These are phyloP conservation scores for Fomitopsis schrenkii DNA, from an alignment of 1,284 basidiomycete species.

Conservation along the genomic window DNA sequence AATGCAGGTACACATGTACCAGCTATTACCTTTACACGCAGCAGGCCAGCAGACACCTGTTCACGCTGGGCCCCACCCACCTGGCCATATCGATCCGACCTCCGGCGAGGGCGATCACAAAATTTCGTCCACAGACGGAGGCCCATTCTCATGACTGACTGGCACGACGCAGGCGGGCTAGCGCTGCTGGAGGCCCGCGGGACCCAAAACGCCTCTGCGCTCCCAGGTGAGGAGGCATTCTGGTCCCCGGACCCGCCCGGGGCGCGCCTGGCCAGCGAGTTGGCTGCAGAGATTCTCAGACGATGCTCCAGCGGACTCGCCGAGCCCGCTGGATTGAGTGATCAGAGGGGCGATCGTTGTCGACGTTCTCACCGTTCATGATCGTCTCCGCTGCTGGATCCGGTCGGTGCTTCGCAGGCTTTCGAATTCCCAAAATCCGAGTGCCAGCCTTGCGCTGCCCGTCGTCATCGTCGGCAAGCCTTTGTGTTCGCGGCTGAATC, in stretches of 20 bases:
- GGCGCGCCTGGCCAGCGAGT: not conserved
- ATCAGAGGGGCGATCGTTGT: not conserved
- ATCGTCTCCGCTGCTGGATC: conserved; percentile 4
- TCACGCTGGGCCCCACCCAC: not conserved
- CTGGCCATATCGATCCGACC: conserved; percentile 1
- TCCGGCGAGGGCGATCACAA: not conserved
- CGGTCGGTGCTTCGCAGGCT: not conserved
- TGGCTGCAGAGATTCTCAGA: not conserved
- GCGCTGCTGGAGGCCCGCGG: not conserved
- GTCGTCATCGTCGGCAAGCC: not conserved
- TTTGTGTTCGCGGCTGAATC: not conserved
- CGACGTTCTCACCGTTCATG: conserved; percentile 8
- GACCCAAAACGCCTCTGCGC: not conserved
- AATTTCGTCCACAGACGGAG: not conserved
- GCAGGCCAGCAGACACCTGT: not conserved
- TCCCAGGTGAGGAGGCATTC: not conserved
- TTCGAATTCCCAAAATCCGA: not conserved
- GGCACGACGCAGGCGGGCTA: not conserved
- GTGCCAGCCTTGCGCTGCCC: not conserved
- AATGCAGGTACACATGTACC: not conserved
- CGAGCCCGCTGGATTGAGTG: not conserved
- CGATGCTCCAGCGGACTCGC: not conserved
- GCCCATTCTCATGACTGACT: not conserved
- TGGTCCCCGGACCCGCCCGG: not conserved
- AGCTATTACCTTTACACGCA: not conserved